These are phyloP conservation scores for Apiospora marii DNA, from an alignment of 2,329 filamentous ascomycete species.

Conservation along the genomic window DNA sequence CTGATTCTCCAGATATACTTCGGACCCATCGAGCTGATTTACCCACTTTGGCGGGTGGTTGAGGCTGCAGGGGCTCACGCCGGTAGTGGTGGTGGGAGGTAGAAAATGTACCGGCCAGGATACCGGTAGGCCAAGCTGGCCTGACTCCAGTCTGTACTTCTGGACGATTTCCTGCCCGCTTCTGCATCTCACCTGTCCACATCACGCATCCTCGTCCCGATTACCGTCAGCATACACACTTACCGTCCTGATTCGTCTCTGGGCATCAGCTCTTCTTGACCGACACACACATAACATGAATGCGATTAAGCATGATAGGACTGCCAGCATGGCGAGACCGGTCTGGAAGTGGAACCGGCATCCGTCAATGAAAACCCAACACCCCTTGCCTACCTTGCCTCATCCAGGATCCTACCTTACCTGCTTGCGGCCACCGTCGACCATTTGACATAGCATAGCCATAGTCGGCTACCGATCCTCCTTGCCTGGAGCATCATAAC, in stretches of 20 bases:
- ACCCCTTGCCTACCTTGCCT: neutral
- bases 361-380: neutral
- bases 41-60: slow-evolving; percentile 18
- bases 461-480: neutral
- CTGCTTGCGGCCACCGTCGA: neutral
- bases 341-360: slow-evolving; percentile 37
- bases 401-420: neutral
- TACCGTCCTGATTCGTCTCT: slow-evolving; percentile 23
- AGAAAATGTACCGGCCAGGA: slow-evolving; percentile 14
- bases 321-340: slow-evolving; percentile 35
- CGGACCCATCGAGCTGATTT: slow-evolving; percentile 10
- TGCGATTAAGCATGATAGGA: slow-evolving; percentile 36
- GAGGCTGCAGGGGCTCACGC: slow-evolving; percentile 19
- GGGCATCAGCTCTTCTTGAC: slow-evolving; percentile 33
- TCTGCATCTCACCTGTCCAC: slow-evolving; percentile 37
- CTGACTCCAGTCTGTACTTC: neutral
- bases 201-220: slow-evolving; percentile 40
- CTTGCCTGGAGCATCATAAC: slow-evolving; percentile 25
- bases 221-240: slow-evolving; percentile 31
- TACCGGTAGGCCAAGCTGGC: slow-evolving; percentile 7
- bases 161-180: slow-evolving; percentile 19
- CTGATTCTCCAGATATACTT: slow-evolving; percentile 11
- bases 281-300: slow-evolving; percentile 26
- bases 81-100: slow-evolving; percentile 17
- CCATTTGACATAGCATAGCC: neutral